Conservation (phyloP, 306 rosid species). For the Gleditsia sinensis region DNA sequence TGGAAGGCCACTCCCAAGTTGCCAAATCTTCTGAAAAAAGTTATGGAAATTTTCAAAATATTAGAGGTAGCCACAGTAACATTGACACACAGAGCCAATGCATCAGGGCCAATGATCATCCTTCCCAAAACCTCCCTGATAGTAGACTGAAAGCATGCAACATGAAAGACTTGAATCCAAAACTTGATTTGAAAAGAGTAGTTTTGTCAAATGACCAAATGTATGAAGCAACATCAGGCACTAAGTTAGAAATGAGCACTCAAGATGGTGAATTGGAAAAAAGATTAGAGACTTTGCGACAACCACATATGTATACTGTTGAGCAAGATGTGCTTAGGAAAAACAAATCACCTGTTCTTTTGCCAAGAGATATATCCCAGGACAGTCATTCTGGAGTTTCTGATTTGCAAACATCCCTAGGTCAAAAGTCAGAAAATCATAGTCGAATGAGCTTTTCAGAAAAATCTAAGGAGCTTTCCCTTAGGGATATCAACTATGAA, state of each 20-base stretch:
- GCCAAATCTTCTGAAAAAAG: slow-evolving; percentile 42
- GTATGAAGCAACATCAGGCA: slow-evolving; percentile 40
- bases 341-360: slow-evolving; percentile 56
- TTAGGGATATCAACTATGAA: slow-evolving; percentile 38
- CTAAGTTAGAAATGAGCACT: slow-evolving; percentile 31
- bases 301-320: slow-evolving; percentile 34
- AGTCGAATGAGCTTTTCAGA: slow-evolving; percentile 39
- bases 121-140: slow-evolving; percentile 39
- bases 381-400: slow-evolving; percentile 48
- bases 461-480: slow-evolving; percentile 44
- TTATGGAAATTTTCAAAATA: slow-evolving; percentile 44
- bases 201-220: slow-evolving; percentile 25
- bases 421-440: slow-evolving; percentile 49
- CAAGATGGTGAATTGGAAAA: slow-evolving; percentile 43
- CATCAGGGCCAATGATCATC: slow-evolving; percentile 39
- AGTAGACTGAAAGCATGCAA: slow-evolving; percentile 40
- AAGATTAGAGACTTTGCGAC: slow-evolving; percentile 43
- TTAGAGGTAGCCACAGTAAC: slow-evolving; percentile 28
- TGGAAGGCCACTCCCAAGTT: slow-evolving; percentile 39
- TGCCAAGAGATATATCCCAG: slow-evolving; percentile 49
- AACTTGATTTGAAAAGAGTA: slow-evolving; percentile 41
- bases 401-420: slow-evolving; percentile 38
- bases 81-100: slow-evolving; percentile 42
- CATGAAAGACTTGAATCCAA: slow-evolving; percentile 35
- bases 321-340: slow-evolving; percentile 42